phyloP scores from a whole-genome alignment of 2,329 filamentous ascomycete species.

The Beauveria sp. region DNA sequence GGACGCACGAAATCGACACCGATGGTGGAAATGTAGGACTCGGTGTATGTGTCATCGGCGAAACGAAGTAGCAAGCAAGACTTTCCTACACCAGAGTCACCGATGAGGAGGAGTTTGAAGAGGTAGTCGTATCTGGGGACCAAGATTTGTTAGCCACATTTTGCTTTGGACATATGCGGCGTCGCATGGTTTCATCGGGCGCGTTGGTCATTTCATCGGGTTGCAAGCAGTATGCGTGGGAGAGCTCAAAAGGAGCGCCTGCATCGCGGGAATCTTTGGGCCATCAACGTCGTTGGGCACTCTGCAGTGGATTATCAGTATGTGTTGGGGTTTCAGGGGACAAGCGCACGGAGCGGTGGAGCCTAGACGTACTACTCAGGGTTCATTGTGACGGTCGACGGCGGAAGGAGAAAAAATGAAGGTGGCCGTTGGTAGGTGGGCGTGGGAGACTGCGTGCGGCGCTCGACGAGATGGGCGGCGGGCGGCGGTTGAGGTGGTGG shows the following conservation, averaged over 20 bases:
- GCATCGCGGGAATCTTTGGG: background rate
- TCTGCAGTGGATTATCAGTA: slow-evolving; percentile 12
- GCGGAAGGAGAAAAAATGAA: slow-evolving; percentile 7
- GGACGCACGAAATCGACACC: slow-evolving; percentile 92
- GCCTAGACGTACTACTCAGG: slow-evolving; percentile 72
- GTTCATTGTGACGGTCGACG: slow-evolving; percentile 61
- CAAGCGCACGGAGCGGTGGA: slow-evolving; percentile 14
- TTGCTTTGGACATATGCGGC: slow-evolving; percentile 1
- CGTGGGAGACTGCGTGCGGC: background rate
- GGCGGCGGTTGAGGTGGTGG: background rate
- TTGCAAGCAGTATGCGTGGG: background rate
- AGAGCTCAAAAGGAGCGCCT: background rate
- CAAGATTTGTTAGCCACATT: slow-evolving; percentile 17
- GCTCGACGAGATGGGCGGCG: slow-evolving; percentile 1
- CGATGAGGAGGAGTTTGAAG: slow-evolving; percentile 99
- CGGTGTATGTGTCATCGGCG: slow-evolving; percentile 97
- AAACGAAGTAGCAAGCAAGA: slow-evolving; percentile 97
- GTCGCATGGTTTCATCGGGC: slow-evolving; percentile 1
- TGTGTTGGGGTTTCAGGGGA: slow-evolving; percentile 19
- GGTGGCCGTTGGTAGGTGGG: background rate
- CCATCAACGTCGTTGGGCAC: background rate
- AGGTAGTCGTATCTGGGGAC: slow-evolving; percentile 93
- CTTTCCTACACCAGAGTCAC: slow-evolving; percentile 99
- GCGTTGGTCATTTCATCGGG: background rate
- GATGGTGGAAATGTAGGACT: slow-evolving; percentile 99